Evolutionary conservation across 768 basidiomycete species (phyloP), one percentile per base, ranked within the genome.

Genomic region (Rhodocollybia butyracea): DNA sequence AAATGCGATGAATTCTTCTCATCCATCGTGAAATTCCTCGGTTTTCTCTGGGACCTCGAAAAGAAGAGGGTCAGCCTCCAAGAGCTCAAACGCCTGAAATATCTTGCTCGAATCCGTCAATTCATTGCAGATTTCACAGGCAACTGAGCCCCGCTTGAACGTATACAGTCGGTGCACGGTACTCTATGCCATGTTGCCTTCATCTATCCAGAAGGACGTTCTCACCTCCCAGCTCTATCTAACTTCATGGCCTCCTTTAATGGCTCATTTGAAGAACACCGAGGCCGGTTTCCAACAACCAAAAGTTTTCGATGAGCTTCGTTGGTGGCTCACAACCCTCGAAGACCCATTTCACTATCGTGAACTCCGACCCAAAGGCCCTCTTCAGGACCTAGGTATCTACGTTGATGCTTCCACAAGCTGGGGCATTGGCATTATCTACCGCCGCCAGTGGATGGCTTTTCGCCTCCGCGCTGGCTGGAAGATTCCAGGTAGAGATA

Each of bases 141-240:
- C 2, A 22, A 26, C 0, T 39, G 3, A 1, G 54, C 42, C 43
- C 46, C 4, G 8, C 58, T 59, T 21, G 31, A 41, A 7, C 58
- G 60, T 0, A 38, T 63, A 0, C 41, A 64, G 53, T 64, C 51
- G 6, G 52, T 76, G 5, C 58, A 64, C 42, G 69, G 73, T 0
- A 66, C 70, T 2, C 61, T 76, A 0, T 67, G 63, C 5, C 72
- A 75, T 45, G 61, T 67, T 19, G 51, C 68, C 1, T 73, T 72
- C 40, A 65, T 73, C 2, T 66, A 69, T 45, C 46, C 51, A 0
- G 53, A 56, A 0, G 70, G 73, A 3, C 51, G 62, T 0, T 59
- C 70, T 2, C 61, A 58, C 45, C 64, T 73, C 2, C 51, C 70
- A 4, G 55, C 56, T 1, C 40, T 74, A 0, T 70, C 62, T 5